Percentiles rank a stretch among this genome's conserved stretches.
Evolutionary conservation across 2,329 filamentous ascomycete species (phyloP).

Genomic region (Aspergillus calidoustus): DNA sequence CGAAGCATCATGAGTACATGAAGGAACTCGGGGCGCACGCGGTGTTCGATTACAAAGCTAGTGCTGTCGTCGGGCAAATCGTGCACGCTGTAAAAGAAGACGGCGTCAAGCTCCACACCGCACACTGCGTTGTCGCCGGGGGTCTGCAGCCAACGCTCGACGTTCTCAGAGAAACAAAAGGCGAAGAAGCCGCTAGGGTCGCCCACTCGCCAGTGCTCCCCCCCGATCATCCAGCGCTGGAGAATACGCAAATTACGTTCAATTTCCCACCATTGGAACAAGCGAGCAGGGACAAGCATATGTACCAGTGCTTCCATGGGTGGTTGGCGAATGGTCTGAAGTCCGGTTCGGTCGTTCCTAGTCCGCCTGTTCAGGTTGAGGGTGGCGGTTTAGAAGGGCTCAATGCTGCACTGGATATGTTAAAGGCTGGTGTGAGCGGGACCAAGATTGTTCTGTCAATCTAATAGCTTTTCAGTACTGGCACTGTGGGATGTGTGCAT

Average conservation of each 20-base stretch:
- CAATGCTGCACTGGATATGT: slow-evolving; percentile 26
- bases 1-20: slow-evolving; percentile 45
- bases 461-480: too few species aligned
- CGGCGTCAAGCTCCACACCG: slow-evolving; percentile 20
- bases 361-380: slow-evolving; percentile 25
- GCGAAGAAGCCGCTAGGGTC: slow-evolving; percentile 21
- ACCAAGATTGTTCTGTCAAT: slow-evolving; percentile 27
- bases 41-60: slow-evolving; percentile 47
- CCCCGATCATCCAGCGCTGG: slow-evolving; percentile 18
- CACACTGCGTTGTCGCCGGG: slow-evolving; percentile 20
- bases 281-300: slow-evolving; percentile 15
- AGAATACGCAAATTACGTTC: slow-evolving; percentile 19
- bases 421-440: slow-evolving; percentile 29
- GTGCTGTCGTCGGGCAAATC: slow-evolving; percentile 37
- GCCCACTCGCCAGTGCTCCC: slow-evolving; percentile 23
- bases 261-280: slow-evolving; percentile 18
- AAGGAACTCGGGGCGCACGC: slow-evolving; percentile 42
- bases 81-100: slow-evolving; percentile 28
- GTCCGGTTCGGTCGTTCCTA: slow-evolving; percentile 23
- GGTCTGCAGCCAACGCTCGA: slow-evolving; percentile 26
- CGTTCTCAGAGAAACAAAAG: slow-evolving; percentile 26
- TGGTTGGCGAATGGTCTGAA: slow-evolving; percentile 25
- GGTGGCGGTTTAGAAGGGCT: slow-evolving; percentile 24
- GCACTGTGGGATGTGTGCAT: too few species aligned
- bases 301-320: slow-evolving; percentile 20